A percentile compares a stretch with the other conserved stretches of the same genome.
These are phyloP conservation scores for Umbelopsis sp. DNA, from an alignment of 371 early-diverging fungal genomes.

Conservation along the genomic window DNA sequence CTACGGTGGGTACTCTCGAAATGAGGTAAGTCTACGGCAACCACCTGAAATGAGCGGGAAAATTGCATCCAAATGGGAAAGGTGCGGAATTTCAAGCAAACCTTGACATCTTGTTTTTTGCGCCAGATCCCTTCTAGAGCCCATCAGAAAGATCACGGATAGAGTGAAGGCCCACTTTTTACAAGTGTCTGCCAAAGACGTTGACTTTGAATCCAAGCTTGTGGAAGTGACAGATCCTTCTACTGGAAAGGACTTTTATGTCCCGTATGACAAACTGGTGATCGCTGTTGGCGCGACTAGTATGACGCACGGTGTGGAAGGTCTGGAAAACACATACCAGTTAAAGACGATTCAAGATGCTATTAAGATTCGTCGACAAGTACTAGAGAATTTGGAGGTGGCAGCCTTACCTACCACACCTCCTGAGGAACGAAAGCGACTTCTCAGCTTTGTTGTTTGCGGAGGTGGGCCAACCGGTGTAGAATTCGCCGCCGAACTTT, in stretches of 20 bases:
- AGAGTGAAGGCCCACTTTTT: conserved; percentile 53
- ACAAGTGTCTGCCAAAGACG: conserved; percentile 67
- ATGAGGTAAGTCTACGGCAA: conserved; percentile 44
- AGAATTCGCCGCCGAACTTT: conserved; percentile 84
- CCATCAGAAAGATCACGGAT: conserved; percentile 67
- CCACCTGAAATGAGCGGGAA: neutral
- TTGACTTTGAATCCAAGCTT: conserved; percentile 69
- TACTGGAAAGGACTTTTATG: conserved; percentile 55
- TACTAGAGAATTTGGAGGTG: conserved; percentile 82
- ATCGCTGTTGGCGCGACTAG: conserved; percentile 83
- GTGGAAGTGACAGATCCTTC: conserved; percentile 52
- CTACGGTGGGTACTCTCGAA: conserved; percentile 86
- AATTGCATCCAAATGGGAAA: neutral
- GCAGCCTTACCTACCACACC: conserved; percentile 78
- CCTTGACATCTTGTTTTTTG: neutral
- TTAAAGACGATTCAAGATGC: conserved; percentile 80
- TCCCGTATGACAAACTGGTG: conserved; percentile 80
- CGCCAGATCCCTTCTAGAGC: conserved; percentile 69
- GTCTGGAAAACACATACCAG: conserved; percentile 71
- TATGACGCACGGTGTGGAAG: conserved; percentile 81
- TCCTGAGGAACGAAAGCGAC: conserved; percentile 73
- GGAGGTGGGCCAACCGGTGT: conserved; percentile 85
- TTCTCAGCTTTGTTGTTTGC: conserved; percentile 88
- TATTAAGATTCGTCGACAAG: conserved; percentile 64
- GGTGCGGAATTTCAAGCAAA: neutral